A percentile compares a stretch with the other conserved stretches of the same genome.
These are phyloP conservation scores for Trichomonascaceae sp. DNA, from an alignment of 1,139 yeast species.

Conservation along the genomic window DNA sequence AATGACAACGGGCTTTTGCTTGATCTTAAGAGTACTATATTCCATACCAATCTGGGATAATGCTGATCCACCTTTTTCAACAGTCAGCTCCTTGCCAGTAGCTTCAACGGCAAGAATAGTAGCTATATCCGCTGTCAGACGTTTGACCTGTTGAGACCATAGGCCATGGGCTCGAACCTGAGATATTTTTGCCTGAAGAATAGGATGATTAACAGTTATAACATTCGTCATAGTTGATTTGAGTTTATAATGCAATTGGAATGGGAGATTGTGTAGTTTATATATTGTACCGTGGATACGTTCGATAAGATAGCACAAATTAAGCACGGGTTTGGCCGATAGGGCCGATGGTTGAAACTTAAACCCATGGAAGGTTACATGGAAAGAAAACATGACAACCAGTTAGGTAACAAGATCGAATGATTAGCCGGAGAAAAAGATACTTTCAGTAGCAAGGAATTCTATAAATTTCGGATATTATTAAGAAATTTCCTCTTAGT, in stretches of 20 bases:
- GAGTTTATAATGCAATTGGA: not conserved
- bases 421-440: not conserved
- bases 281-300: not conserved
- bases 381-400: not conserved
- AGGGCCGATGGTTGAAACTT: not conserved
- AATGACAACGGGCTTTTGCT: slow-evolving; percentile 23
- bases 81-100: slow-evolving; percentile 17
- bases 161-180: slow-evolving; percentile 23
- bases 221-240: slow-evolving; percentile 1
- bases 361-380: not conserved
- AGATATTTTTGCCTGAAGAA: slow-evolving; percentile 26
- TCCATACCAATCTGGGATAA: slow-evolving; percentile 24
- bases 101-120: slow-evolving; percentile 30
- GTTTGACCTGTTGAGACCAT: slow-evolving; percentile 21
- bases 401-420: not conserved
- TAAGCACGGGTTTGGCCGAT: not conserved
- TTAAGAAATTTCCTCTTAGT: too few species aligned
- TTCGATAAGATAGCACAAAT: not conserved
- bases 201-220: slow-evolving; percentile 22
- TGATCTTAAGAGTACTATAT: slow-evolving; percentile 14
- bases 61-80: slow-evolving; percentile 14
- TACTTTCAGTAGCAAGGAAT: not conserved
- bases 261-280: not conserved
- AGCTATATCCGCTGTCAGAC: slow-evolving; percentile 25
- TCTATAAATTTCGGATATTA: not conserved